Conservation (phyloP, 2,329 filamentous ascomycete species). For the Exophiala oligosperma region DNA sequence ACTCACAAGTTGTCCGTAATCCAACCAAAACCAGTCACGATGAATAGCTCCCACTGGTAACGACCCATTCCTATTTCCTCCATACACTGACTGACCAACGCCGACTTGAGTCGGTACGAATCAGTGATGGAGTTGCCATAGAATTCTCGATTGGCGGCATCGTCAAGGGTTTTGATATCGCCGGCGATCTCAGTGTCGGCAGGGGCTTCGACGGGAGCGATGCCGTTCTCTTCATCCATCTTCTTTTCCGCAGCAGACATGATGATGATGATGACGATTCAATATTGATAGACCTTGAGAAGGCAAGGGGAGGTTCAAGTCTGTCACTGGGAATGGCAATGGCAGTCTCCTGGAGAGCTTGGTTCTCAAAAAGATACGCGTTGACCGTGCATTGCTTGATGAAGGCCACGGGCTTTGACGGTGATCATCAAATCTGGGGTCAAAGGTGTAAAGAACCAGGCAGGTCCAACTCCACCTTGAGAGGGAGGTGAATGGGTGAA, state of each 20-base stretch:
- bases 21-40: conserved; percentile 50
- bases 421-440: too few relatives aligned
- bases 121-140: conserved; percentile 39
- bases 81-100: conserved; percentile 80
- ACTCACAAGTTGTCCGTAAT: conserved; percentile 62
- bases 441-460: too few relatives aligned
- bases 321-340: too few relatives aligned
- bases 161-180: conserved; percentile 27
- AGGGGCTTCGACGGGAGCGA: neutral
- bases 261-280: too few relatives aligned
- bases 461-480: too few relatives aligned
- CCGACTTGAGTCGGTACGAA: conserved; percentile 75
- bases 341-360: too few relatives aligned
- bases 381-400: too few relatives aligned
- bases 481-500: too few relatives aligned
- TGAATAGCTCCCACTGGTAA: conserved; percentile 65
- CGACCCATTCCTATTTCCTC: conserved; percentile 77
- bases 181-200: neutral
- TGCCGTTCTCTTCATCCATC: neutral
- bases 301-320: too few relatives aligned
- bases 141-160: conserved; percentile 37
- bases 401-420: too few relatives aligned
- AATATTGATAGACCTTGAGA: too few relatives aligned
- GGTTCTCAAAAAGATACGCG: too few relatives aligned
- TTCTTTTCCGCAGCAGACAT: conserved; percentile 4